Evolutionary conservation across 768 basidiomycete genomes (phyloP), one percentile per base, ranked within the genome.

Genomic region (Megacollybia marginata): DNA sequence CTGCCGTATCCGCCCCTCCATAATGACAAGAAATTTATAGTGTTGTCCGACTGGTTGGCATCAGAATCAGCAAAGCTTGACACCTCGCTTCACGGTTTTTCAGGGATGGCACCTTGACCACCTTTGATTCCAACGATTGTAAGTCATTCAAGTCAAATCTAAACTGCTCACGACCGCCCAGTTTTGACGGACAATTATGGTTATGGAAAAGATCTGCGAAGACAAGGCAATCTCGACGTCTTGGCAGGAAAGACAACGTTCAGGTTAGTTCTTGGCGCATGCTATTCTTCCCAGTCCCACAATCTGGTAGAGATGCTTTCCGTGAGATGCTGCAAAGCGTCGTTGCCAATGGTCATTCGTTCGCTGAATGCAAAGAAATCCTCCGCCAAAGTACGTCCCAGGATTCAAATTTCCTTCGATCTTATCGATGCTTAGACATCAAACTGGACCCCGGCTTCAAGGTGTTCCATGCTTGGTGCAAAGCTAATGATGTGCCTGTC

Each of bases 101-200:
- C 63, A 90, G 88, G 89, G 88, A 92, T 69, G 88, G 88, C 58
- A 97, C 93, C 12, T 95, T 97, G 68, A 95, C 93, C 3, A 92
- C 79, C 36, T 80, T 78, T 59, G 93, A 97, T 63, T 92, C 89
- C 7, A 97, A 97, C 65, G 93, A 96, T 59, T 92, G 88, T 92
- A 62, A 54, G 82, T 57, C 46, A 34, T 40, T 55, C 13, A 20
- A 42, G 9, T 46, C 35, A 20, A 38, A 4, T 11, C 4, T 23
- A 13, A 44, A 23, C 44, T 44, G 44, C 15, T 40, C 4, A n/a
- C 11, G 44, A 44, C 11, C 44, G 13, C 19, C 42, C 58, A 92
- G 91, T 83, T 64, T 63, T 95, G 71, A 93, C 92, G 33, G 95
- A 98, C 66, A 83, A 88, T 62, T 78, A 90, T 50, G 95, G 95